Evolutionary conservation across 1,284 basidiomycete species (phyloP), one percentile per base, ranked within the genome.

Genomic region (Irpex rosettiformis): DNA sequence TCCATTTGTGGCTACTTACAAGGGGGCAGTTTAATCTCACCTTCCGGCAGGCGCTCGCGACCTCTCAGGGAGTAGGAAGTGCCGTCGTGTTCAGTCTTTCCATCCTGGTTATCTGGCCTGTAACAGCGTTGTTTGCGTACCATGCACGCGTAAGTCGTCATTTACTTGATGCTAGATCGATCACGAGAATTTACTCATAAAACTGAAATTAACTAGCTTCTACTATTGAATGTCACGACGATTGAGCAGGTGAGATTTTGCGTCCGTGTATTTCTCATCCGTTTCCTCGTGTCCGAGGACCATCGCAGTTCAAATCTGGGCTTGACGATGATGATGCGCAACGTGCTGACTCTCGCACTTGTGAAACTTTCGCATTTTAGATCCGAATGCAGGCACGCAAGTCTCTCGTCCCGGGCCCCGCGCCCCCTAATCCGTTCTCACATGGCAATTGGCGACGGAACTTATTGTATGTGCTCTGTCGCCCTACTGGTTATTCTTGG

Each of bases 211-310:
- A 42, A 27, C 59, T 61, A 93, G 89, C 79, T 96, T 56, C 74
- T 95, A 42, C 73, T 93, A 53, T 77, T 92, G 64, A 95, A 96
- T 72, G 79, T 92, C 47, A 96, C 94, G 2, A 97, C 94, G 10
- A 94, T 97, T 61, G 94, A 97, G 75, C 93, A 94, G 82, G 91
- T 93, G 67, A 70, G 87, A 66, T 16, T 40, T 42, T 51, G 29
- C 42, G 7, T 25, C 52, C 21, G 52, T 13, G 27, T n/a, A 27
- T 37, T 37, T 16, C 10, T 37, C 33, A 37, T 37, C 33, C 33
- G 16, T 16, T 11, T 16, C 33, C 33, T 37, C 33, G 10, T 37
- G 16, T 37, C 33, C 33, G 18, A n/a, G 10, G n/a, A 18, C n/a
- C 43, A 37, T 37, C 33, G 33, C 33, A 37, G 33, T 8, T 16